phyloP scores from a whole-genome alignment of 345 rosid species.

The Acer negundo region DNA sequence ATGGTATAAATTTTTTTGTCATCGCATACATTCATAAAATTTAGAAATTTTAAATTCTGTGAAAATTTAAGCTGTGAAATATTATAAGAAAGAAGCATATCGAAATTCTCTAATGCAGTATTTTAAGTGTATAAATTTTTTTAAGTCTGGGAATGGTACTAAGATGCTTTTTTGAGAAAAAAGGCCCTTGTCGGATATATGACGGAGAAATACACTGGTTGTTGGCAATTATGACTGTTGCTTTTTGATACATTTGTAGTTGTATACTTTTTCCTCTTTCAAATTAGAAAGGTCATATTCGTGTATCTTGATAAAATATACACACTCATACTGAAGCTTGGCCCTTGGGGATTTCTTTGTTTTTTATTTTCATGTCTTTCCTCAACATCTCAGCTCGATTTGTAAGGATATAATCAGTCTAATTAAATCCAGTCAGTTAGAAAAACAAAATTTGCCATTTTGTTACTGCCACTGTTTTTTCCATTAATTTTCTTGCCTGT shows the following conservation, averaged over 20 bases:
- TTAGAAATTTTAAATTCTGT: slow-evolving; percentile 2
- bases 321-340: not conserved
- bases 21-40: slow-evolving; percentile 8
- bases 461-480: slow-evolving; percentile 5
- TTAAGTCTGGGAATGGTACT: not conserved
- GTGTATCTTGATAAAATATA: not conserved
- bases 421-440: slow-evolving; percentile 19
- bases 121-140: not conserved
- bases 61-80: not conserved
- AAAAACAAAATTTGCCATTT: slow-evolving; percentile 3
- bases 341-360: not conserved
- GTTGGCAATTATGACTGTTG: not conserved
- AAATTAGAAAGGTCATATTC: not conserved
- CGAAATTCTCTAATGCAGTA: not conserved
- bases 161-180: no score
- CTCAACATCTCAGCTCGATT: not conserved
- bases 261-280: not conserved
- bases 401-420: not conserved
- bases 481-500: not conserved
- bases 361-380: not conserved
- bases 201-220: not conserved
- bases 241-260: not conserved
- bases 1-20: slow-evolving; percentile 49
- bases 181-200: not conserved
- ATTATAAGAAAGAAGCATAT: slow-evolving; percentile 1